phyloP scores from a whole-genome alignment of 2,329 filamentous ascomycete genomes.

The Aspergillus piperis region DNA sequence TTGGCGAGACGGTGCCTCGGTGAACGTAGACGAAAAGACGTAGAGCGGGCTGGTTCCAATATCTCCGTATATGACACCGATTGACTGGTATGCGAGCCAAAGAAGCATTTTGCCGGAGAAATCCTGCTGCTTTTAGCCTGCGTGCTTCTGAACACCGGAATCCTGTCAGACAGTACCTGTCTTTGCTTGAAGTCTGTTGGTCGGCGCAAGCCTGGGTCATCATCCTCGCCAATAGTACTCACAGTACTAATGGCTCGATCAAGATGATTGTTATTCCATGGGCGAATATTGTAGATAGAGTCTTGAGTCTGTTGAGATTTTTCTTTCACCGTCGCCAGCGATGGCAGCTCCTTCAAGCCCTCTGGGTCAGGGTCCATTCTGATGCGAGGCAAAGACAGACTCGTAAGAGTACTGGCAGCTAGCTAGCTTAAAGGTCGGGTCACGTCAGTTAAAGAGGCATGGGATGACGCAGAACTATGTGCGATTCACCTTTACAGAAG shows the following conservation, averaged over 20 bases:
- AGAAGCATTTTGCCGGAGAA: constrained; percentile 18
- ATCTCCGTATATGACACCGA: constrained; percentile 62
- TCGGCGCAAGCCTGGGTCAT: constrained; percentile 15
- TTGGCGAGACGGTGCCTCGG: constrained; percentile 42
- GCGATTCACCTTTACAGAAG: background rate
- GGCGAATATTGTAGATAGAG: constrained; percentile 3
- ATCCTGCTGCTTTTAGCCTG: constrained; percentile 7
- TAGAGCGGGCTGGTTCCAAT: constrained; percentile 61
- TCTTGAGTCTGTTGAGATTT: background rate
- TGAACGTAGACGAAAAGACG: constrained; percentile 58
- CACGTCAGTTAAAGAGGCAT: background rate
- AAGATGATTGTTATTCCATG: constrained; percentile 4
- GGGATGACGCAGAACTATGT: background rate
- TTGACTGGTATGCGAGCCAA: constrained; percentile 56
- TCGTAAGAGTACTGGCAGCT: too few species aligned
- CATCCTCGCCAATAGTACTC: constrained; percentile 7
- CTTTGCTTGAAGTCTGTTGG: constrained; percentile 14
- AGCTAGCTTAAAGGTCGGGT: background rate
- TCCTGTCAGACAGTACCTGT: background rate
- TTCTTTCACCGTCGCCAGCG: background rate
- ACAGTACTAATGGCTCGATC: background rate
- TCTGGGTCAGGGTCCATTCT: background rate
- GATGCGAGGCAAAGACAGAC: too few species aligned
- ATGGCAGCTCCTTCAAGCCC: background rate
- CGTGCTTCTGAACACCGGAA: background rate